Base-by-base conservation (phyloP, 2,329 filamentous ascomycete species). In the Xylaria sp. region DNA sequence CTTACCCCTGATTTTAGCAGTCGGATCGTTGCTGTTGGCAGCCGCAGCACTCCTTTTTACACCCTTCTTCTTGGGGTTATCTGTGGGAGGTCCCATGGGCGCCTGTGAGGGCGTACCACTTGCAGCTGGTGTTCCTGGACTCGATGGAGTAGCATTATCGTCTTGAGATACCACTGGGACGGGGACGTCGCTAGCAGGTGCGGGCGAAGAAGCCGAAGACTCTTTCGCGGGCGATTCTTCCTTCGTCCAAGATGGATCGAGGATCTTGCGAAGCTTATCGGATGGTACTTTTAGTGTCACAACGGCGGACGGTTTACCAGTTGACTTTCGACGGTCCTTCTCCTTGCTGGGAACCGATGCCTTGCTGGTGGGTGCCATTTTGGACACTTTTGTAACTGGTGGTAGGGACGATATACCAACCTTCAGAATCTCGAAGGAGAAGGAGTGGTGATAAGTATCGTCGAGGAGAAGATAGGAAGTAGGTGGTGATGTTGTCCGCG, bases 1-100 rank as follows among this genome's bases (percentile, higher is more conserved):
- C 84, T 97, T 97, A 78, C 92, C 92, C 78, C 93, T 86, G 63
- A 90, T 85, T 81, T 92, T 94, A n/a, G 90, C 76, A 83, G 81
- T 76, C 79, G 82, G 81, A 82, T 84, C 76, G 69, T 82, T 81
- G 78, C 89, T 85, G 82, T 92, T 91, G 67, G 84, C 85, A 64
- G 85, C 88, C 47, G 88, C 85, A 75, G 92, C 91, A 25, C 88
- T 87, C 72, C 91, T 88, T 79, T 93, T 92, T 40, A 88, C 84
- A 40, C 91, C 90, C 81, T 94, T 94, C 84, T 93, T 93, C 84
- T 93, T 94, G 13, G 85, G 82, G 6, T 85, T 89, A 63, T 89
- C 87, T 54, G 80, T 79, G 42, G 88, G 89, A 57, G 89, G 89
- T 5, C 85, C 87, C 88, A 91, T 90, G 69, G 80, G 79, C 5